phyloP scores from a whole-genome alignment of 2,329 filamentous ascomycete species.

The Scedosporium boydii region DNA sequence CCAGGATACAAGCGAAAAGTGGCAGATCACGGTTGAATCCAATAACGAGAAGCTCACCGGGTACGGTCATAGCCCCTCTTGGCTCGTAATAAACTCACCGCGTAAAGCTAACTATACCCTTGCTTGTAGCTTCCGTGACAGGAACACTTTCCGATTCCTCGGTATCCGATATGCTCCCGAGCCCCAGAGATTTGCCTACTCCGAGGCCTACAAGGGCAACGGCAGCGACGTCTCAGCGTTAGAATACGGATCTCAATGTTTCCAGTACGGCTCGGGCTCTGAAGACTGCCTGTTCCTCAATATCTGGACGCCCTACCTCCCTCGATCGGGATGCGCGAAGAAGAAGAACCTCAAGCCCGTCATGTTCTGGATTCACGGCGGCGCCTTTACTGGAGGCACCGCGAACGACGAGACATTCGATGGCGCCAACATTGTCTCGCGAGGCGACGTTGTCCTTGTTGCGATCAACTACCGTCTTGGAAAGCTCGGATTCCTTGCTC shows the following conservation, averaged over 20 bases:
- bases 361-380: constrained; percentile 62
- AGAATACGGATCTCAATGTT: constrained; percentile 22
- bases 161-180: constrained; percentile 30
- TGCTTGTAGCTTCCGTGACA: constrained; percentile 28
- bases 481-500: constrained; percentile 65
- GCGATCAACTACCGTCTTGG: constrained; percentile 69
- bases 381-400: constrained; percentile 40
- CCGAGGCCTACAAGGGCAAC: constrained; percentile 21
- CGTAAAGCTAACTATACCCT: background rate
- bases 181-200: constrained; percentile 28
- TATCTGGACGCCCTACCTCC: constrained; percentile 31
- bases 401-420: constrained; percentile 44
- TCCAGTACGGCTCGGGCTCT: constrained; percentile 22
- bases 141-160: constrained; percentile 38
- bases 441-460: constrained; percentile 56
- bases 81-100: constrained; percentile 9
- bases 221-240: constrained; percentile 18
- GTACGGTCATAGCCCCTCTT: background rate
- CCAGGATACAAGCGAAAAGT: constrained; percentile 22
- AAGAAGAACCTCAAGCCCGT: constrained; percentile 45
- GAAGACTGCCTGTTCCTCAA: constrained; percentile 36
- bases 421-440: constrained; percentile 32
- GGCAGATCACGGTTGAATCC: constrained; percentile 26
- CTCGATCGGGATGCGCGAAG: constrained; percentile 15
- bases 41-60: constrained; percentile 29